phyloP scores from a whole-genome alignment of 768 basidiomycete genomes.

The Candolleomyces aberdarensis region DNA sequence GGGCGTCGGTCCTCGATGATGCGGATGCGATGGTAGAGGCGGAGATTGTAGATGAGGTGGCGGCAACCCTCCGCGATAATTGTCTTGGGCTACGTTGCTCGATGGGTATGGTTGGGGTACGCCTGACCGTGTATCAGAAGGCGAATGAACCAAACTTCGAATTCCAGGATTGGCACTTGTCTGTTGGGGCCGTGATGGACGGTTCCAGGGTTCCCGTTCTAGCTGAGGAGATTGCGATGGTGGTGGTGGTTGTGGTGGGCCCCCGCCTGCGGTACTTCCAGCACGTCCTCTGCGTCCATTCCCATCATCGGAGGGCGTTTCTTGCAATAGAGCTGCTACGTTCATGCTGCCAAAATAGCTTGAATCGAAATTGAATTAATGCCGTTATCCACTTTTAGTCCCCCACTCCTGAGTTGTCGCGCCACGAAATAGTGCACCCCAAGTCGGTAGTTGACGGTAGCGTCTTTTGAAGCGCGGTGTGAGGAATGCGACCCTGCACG shows the following conservation, averaged over 20 bases:
- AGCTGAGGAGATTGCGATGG: background rate
- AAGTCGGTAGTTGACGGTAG: too few relatives aligned
- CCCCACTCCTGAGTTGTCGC: background rate
- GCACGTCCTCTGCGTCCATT: slow-evolving; percentile 4
- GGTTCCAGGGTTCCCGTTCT: background rate
- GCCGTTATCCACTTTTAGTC: background rate
- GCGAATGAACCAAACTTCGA: slow-evolving; percentile 1
- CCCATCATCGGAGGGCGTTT: slow-evolving; percentile 15
- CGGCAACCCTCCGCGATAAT: background rate
- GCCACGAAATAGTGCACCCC: background rate
- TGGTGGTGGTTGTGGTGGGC: background rate
- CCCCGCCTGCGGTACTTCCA: background rate
- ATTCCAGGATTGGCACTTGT: background rate
- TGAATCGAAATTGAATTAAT: background rate
- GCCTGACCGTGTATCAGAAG: background rate
- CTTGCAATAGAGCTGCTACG: slow-evolving; percentile 16
- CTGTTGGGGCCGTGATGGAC: background rate
- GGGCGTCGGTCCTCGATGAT: background rate
- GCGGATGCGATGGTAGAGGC: background rate
- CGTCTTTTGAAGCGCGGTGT: too few relatives aligned
- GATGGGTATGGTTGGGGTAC: background rate
- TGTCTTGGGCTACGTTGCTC: background rate
- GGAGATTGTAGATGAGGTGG: background rate
- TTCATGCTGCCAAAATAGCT: slow-evolving; percentile 12
- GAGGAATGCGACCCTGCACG: too few relatives aligned